Base-by-base conservation (phyloP, 2,329 filamentous ascomycete genomes). In the Exophiala oligosperma region DNA sequence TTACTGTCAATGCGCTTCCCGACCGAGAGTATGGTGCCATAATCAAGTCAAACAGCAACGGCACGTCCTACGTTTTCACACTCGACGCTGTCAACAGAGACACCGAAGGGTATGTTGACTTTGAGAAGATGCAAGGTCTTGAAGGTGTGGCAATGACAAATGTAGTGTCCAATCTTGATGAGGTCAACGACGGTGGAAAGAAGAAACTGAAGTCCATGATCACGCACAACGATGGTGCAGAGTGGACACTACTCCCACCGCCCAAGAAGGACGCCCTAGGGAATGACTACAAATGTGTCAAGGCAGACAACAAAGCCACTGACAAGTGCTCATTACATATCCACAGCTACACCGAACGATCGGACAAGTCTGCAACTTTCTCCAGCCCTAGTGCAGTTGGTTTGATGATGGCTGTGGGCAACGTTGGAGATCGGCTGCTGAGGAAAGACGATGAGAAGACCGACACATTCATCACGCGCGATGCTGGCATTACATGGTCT, bases 11-110 rank as follows among this genome's bases (percentile, higher is more conserved):
- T 67, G 82, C 81, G 41, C 77, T 78, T 2, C 71, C 79, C 51
- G 87, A 85, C 17, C 84, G 83, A 51, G 84, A 89, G 59, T 92
- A 90, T 67, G 94, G 94, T 38, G 88, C 89, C 24, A 91, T 99
- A 66, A 85, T 99, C 74, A 99, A 97, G 83, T 97, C 92, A 70
- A 99, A 99, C 77, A 97, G 92, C 68, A 97, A 99, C 70, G 94
- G 94, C 54, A 99, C 94, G 0, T 94, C 90, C 1, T 99, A 97
- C 69, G 90, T 96, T 11, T 78, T 96, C 64, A 95, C 90, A 73
- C 80, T 94, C 24, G 79, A 84, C 49, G 85, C 84, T 21, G 91
- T 97, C 70, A 97, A 97, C 73, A 84, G 91, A 66, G 86, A 97
- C 70, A 77, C 81, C 11, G 67, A 72, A 1, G 92, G 87, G 44